Conservation (phyloP, 345 rosid genomes). For the Clarkia xantiana region DNA sequence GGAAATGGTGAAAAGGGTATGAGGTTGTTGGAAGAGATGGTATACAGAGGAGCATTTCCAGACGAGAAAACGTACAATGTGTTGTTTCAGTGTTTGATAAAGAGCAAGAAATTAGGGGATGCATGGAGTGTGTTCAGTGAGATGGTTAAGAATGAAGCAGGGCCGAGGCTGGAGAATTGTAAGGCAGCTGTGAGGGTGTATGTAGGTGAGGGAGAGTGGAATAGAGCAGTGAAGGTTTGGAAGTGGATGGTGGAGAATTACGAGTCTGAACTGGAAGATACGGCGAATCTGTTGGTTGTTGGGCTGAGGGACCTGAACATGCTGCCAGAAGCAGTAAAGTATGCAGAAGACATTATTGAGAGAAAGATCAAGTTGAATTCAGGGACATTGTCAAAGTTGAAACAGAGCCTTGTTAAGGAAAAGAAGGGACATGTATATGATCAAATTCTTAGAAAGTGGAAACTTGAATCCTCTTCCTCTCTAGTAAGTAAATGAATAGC, state of each 20-base stretch:
- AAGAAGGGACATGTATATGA: conserved; percentile 24
- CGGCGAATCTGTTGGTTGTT: conserved; percentile 31
- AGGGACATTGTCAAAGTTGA: conserved; percentile 29
- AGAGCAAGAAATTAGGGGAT: conserved; percentile 27
- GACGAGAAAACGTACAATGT: conserved; percentile 29
- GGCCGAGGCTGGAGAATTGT: conserved; percentile 26
- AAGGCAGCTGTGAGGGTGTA: conserved; percentile 21
- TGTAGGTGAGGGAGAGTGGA: conserved; percentile 23
- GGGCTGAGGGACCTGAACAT: conserved; percentile 29
- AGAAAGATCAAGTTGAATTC: conserved; percentile 34
- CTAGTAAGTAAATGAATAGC: no score
- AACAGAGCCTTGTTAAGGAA: conserved; percentile 20
- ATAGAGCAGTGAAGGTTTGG: conserved; percentile 36
- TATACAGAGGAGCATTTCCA: conserved; percentile 33
- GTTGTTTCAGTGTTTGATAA: conserved; percentile 29
- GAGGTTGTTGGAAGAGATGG: conserved; percentile 40
- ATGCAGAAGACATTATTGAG: conserved; percentile 39
- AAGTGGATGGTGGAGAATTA: conserved; percentile 35
- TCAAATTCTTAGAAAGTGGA: conserved; percentile 31
- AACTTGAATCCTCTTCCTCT: conserved; percentile 13
- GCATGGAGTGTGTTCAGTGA: conserved; percentile 26
- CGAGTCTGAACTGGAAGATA: conserved; percentile 28
- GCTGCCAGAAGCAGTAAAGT: conserved; percentile 52
- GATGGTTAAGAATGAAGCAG: conserved; percentile 38
- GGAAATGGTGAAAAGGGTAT: conserved; percentile 18